Evolutionary conservation across 192 early-diverging fungal genomes (phyloP).

Genomic region (Backusella morwellensis): DNA sequence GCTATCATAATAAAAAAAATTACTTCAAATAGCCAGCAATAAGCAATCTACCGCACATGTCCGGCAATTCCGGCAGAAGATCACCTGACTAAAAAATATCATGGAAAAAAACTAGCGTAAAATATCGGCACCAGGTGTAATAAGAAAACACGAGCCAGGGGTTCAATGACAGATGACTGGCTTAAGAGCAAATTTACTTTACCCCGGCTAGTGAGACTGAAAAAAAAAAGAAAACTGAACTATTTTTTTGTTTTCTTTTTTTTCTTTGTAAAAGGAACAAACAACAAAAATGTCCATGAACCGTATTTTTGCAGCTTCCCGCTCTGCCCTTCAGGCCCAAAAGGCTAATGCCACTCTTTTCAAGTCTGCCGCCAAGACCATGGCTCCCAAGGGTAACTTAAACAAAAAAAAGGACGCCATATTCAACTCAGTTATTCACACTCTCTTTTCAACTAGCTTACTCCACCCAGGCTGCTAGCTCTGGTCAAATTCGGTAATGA

Average conservation of each 20-base stretch:
- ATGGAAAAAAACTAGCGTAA: neutral
- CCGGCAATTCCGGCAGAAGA: no score
- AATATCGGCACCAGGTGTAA: neutral
- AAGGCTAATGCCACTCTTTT: conserved; percentile 8
- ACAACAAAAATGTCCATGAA: neutral
- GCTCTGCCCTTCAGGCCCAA: conserved; percentile 8
- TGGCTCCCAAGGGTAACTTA: conserved; percentile 8
- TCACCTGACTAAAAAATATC: neutral
- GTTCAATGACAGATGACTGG: neutral
- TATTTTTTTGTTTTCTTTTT: neutral
- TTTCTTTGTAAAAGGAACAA: neutral
- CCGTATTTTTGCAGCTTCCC: conserved; percentile 11
- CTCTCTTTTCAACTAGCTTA: conserved; percentile 33
- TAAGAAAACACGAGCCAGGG: neutral
- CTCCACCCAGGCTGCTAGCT: conserved; percentile 39
- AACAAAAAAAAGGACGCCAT: neutral
- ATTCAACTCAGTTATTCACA: neutral
- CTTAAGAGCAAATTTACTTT: neutral
- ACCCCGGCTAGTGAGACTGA: neutral
- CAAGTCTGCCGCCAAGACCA: neutral
- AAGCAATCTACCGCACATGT: no score
- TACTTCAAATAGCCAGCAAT: no score
- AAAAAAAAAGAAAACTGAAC: neutral
- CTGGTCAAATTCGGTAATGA: conserved; percentile 31
- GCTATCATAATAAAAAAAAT: no score